Base-by-base conservation (phyloP, 73 alveolate genomes). In the Halteria grandinella region DNA sequence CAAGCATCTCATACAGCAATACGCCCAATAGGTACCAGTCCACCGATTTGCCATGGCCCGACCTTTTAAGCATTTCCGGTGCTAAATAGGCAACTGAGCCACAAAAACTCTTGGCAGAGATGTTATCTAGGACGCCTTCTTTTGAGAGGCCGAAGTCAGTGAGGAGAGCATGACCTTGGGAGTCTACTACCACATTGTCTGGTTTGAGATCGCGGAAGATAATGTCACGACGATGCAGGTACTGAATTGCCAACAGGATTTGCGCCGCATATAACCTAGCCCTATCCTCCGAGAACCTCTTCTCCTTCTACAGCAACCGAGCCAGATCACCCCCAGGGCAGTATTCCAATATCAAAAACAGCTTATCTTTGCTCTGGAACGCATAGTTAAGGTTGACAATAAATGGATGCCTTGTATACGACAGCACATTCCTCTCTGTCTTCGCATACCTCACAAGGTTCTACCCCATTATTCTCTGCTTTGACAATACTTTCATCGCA, bases 41-140 rank as follows among this genome's bases (percentile, higher is more conserved):
- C 25, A 95, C 99, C 7, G 98, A 93, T 79, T 91, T 95, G n/a
- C 98, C 97, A 87, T 95, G 99, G 1, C 99, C 99, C 12, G 83
- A 39, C 32, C 98, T 70, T 63, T 82, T 86, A 31, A 95, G 78
- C 98, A 95, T 95, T 85, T 95, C 99, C 20, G 99, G 99, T 0
- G 99, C 99, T 50, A 95, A 80, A 92, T 95, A 95, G 17, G 98
- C 99, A 33, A 93, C 79, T 2, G 97, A 84, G 4, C 99, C 99
- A 84, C 99, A 95, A 73, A 95, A 95, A 57, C 97, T 86, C 75
- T 90, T 89, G 0, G 99, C 96, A 47, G 80, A 86, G 29, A 70
- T 44, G 20, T 78, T 81, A 29, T 91, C 97, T 5, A 73, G 55
- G 20, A 90, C 89, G 1, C 98, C 98, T 82, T 93, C 95, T 71